Evolutionary conservation across 129 eudicot species (phyloP), one percentile per base, ranked within the genome.

Genomic region (Logfia minima): DNA sequence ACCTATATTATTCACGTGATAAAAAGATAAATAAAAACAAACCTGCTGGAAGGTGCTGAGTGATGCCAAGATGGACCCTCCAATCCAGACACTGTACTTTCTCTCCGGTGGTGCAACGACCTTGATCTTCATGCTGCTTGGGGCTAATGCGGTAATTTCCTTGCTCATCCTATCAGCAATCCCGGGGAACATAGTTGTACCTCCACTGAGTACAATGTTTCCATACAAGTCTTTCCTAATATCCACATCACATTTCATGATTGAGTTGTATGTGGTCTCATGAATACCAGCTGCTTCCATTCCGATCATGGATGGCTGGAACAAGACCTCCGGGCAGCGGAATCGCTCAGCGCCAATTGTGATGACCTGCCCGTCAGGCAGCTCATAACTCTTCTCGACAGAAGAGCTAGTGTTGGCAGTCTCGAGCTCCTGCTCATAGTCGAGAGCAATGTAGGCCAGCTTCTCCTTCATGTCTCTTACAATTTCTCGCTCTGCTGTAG

Each of bases 41-140:
- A 89, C 96, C 96, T 89, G 96, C 76, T 90, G 96, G 92, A 90
- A 90, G 71, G 96, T 89, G 81, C 96, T 89, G 80, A 89, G 96
- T 7, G 96, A 89, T 9, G 96, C 96, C 79, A 89, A 76, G 76
- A 89, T 87, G 69, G 91, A 87, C 39, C 96, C 96, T 77, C 96
- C 96, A 7, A 89, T 89, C 96, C 93, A 88, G 80, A 88, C 93
- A 84, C 93, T 88, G 85, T 88, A 88, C 80, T 88, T 88, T 67
- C 93, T 86, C 82, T 88, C 93, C 0, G 93, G 93, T 22, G 93
- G 93, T 51, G 93, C 93, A 11, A 88, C 93, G 45, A 89, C 96
- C 83, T 89, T 89, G 70, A 89, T 89, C 85, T 89, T 89, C 96
- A 89, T 90, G 92, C 92, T 90, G 70, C 96, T 90, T 0, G 96